Evolutionary conservation across 139 green algal genomes (phyloP).

Genomic region (Micromonas pusilla): DNA sequence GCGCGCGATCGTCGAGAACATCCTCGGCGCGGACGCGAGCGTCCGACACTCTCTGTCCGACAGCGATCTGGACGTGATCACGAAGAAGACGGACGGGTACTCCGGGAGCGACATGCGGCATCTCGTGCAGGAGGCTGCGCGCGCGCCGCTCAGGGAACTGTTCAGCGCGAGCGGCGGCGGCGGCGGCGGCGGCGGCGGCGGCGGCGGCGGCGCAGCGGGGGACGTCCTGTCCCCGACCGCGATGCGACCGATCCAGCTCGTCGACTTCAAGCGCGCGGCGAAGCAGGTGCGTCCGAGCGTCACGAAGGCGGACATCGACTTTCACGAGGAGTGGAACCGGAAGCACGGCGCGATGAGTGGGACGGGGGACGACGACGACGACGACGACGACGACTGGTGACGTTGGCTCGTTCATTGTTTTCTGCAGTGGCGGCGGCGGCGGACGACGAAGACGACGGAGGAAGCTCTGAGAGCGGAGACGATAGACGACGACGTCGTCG

Average conservation of each 20-base stretch:
- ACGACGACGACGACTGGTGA: conserved; percentile 15
- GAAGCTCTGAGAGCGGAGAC: neutral
- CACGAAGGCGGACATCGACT: conserved; percentile 1
- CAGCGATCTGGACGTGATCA: conserved; percentile 64
- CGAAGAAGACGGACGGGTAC: conserved; percentile 66
- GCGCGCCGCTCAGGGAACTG: conserved; percentile 73
- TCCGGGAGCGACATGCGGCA: conserved; percentile 85
- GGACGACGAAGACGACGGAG: no score
- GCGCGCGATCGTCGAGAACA: conserved; percentile 15
- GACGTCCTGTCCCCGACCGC: neutral
- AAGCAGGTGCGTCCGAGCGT: conserved; percentile 19
- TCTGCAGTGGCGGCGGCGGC: neutral
- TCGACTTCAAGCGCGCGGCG: neutral
- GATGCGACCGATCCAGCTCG: neutral
- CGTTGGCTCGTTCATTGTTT: no score
- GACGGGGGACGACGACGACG: conserved; percentile 9
- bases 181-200: conserved; percentile 13
- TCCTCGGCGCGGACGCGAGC: neutral
- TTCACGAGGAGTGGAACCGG: conserved; percentile 27
- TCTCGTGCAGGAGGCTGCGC: conserved; percentile 87
- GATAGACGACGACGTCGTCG: no score
- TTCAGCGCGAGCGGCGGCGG: neutral
- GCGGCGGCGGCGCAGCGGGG: neutral
- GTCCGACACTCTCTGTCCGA: neutral
- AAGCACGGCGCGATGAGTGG: conserved; percentile 18